Evolutionary conservation across 2,329 filamentous ascomycete genomes (phyloP).

Genomic region (Colletotrichum magnum): DNA sequence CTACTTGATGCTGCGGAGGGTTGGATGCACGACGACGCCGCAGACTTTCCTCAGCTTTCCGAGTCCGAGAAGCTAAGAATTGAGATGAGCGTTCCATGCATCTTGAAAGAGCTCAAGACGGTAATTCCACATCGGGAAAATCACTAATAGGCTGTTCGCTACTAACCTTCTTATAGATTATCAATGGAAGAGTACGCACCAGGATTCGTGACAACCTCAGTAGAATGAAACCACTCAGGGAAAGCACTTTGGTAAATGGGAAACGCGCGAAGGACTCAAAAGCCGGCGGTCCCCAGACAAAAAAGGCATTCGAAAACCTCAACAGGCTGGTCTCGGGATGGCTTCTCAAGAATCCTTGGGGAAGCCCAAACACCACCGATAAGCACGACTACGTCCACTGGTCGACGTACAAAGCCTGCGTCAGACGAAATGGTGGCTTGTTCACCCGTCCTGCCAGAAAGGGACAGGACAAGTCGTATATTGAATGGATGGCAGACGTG

Average conservation of each 20-base stretch:
- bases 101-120: background rate
- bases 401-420: conserved; percentile 33
- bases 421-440: conserved; percentile 8
- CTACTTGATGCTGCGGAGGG: conserved; percentile 36
- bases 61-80: background rate
- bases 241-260: background rate
- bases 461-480: background rate
- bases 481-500: conserved; percentile 26
- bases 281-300: background rate
- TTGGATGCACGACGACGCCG: conserved; percentile 13
- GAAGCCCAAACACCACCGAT: background rate
- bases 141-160: background rate
- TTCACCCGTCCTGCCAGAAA: background rate
- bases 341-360: background rate
- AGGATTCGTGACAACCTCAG: background rate
- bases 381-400: conserved; percentile 15
- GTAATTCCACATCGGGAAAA: background rate
- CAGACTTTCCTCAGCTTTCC: background rate
- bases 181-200: background rate
- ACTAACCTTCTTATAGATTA: background rate
- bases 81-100: background rate
- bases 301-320: background rate
- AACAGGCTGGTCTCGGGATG: background rate
- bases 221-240: conserved; percentile 17
- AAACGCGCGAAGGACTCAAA: background rate